These are phyloP conservation scores for Casuarina cunninghamiana DNA, from an alignment of 306 rosid species.

Conservation along the genomic window DNA sequence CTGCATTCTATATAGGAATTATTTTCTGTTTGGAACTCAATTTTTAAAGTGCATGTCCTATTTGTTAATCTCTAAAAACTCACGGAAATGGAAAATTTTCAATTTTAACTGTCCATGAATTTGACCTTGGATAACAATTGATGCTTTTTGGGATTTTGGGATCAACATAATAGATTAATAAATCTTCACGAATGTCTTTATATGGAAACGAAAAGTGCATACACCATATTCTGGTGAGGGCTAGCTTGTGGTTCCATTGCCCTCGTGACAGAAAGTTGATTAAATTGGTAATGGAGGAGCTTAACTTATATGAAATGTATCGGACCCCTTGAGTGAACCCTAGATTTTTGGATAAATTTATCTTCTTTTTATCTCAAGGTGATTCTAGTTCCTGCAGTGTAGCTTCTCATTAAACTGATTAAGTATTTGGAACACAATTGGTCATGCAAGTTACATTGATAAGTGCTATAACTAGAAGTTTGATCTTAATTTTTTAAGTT, in stretches of 20 bases:
- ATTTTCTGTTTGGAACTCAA: not conserved
- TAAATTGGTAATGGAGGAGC: not conserved
- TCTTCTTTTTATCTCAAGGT: not conserved
- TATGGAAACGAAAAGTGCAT: not conserved
- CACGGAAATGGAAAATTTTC: not conserved
- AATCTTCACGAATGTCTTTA: not conserved
- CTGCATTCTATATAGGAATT: not conserved
- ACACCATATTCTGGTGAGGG: not conserved
- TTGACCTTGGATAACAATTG: not conserved
- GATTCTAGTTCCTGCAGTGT: not conserved
- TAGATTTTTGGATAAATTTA: not conserved
- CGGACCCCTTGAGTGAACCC: not conserved
- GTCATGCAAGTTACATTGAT: not conserved
- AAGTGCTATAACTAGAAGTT: not conserved
- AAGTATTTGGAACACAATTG: not conserved
- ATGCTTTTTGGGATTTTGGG: not conserved
- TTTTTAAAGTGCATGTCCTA: not conserved
- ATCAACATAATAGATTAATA: not conserved
- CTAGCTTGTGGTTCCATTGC: not conserved
- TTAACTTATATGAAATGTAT: not conserved
- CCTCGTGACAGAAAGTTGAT: not conserved
- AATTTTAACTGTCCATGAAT: not conserved
- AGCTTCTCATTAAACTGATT: not conserved
- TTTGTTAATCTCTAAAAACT: conserved; percentile 5
- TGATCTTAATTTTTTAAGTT: not conserved